Evolutionary conservation across 495 filamentous ascomycete genomes (phyloP).

Genomic region (Choiromyces venosus): DNA sequence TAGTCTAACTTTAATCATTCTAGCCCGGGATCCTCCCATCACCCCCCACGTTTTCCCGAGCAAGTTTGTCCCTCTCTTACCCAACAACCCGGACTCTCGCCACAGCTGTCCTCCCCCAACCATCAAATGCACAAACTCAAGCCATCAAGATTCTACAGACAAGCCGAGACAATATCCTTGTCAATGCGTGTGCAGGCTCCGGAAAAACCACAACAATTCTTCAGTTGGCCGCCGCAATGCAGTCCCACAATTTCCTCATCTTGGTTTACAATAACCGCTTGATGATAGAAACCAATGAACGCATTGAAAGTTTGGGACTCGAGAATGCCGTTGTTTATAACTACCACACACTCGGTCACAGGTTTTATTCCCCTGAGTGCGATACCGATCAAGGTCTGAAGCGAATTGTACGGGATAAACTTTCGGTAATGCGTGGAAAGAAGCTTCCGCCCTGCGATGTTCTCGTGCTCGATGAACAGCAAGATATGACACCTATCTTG

Average conservation of each 20-base stretch:
- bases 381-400: conserved; percentile 20
- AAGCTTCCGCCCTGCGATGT: conserved; percentile 8
- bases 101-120: not conserved
- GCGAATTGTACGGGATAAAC: conserved; percentile 10
- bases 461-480: conserved; percentile 19
- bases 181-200: conserved; percentile 22
- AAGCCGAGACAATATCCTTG: conserved; percentile 2
- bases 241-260: conserved; percentile 10
- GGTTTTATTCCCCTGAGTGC: conserved; percentile 16
- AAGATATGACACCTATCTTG: conserved; percentile 19
- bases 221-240: conserved; percentile 1
- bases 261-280: conserved; percentile 23
- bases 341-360: conserved; percentile 14
- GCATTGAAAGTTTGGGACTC: conserved; percentile 2
- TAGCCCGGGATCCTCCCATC: not conserved
- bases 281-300: conserved; percentile 11
- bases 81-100: not conserved
- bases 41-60: not conserved
- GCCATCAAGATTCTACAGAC: not conserved
- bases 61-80: not conserved
- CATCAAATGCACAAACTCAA: not conserved
- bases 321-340: conserved; percentile 11
- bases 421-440: not conserved
- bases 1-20: not conserved
- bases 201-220: conserved; percentile 23